Conservation (phyloP, 108 stramenopile genomes). For the Fragilaria radians region DNA sequence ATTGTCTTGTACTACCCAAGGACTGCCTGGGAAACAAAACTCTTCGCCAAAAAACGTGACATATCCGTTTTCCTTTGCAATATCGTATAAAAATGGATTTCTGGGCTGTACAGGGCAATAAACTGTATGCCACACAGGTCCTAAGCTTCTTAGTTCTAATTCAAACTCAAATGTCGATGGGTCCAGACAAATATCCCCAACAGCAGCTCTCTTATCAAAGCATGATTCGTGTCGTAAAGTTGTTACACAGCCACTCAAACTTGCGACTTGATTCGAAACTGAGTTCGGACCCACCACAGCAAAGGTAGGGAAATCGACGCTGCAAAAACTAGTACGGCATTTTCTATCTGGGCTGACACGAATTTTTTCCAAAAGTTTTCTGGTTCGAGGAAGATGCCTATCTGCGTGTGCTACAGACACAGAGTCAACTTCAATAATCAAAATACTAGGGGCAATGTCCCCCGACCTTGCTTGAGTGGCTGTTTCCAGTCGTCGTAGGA, state of each 20-base stretch:
- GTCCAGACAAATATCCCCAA: neutral
- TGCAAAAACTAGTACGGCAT: constrained; percentile 4
- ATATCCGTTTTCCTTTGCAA: constrained; percentile 26
- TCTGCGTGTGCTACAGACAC: constrained; percentile 35
- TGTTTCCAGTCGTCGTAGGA: neutral
- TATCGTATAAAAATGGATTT: constrained; percentile 23
- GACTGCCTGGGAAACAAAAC: constrained; percentile 43
- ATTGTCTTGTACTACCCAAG: constrained; percentile 41
- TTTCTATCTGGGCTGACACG: constrained; percentile 8
- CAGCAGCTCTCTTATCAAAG: constrained; percentile 12
- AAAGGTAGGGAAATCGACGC: constrained; percentile 7
- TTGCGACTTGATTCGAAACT: constrained; percentile 3
- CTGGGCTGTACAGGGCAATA: neutral
- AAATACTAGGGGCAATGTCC: constrained; percentile 14
- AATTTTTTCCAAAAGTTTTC: constrained; percentile 19
- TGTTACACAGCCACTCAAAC: neutral
- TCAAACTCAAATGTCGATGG: neutral
- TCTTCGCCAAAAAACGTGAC: constrained; percentile 57
- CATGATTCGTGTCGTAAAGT: neutral
- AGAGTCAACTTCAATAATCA: constrained; percentile 49
- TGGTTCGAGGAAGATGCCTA: constrained; percentile 40
- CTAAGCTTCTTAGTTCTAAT: neutral
- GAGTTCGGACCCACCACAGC: constrained; percentile 14
- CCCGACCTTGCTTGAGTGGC: neutral
- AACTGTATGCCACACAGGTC: neutral